Conservation (phyloP, 108 stramenopile genomes). For the Nitzschia putrida region DNA sequence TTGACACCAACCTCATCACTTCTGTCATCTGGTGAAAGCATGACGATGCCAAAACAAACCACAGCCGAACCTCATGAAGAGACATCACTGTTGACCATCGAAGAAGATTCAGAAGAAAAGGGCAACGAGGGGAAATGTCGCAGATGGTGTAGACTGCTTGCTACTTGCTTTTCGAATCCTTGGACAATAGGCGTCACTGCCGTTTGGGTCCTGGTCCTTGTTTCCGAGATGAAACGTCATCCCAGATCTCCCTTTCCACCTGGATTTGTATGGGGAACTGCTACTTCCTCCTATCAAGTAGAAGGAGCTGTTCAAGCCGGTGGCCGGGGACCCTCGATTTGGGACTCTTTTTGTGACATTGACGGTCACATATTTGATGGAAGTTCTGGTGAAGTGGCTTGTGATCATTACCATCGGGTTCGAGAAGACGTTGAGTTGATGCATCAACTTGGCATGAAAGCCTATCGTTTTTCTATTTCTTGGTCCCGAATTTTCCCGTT, state of each 20-base stretch:
- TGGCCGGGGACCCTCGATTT: conserved; percentile 85
- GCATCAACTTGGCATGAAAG: conserved; percentile 76
- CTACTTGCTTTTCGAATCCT: too few relatives aligned
- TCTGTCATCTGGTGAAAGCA: too few relatives aligned
- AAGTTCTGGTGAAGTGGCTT: conserved; percentile 82
- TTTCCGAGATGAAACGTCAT: too few relatives aligned
- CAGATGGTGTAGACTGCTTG: too few relatives aligned
- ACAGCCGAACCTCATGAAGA: too few relatives aligned
- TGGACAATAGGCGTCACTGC: too few relatives aligned
- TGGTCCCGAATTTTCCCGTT: conserved; percentile 89
- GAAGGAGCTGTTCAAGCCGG: conserved; percentile 84
- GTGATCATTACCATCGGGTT: conserved; percentile 90
- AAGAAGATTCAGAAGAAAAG: too few relatives aligned
- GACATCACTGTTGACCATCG: too few relatives aligned
- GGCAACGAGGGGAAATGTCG: too few relatives aligned
- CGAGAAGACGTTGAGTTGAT: conserved; percentile 82
- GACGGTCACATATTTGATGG: conserved; percentile 54
- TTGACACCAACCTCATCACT: too few relatives aligned
- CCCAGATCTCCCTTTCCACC: conserved; percentile 14
- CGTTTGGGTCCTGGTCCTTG: too few relatives aligned
- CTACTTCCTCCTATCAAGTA: conserved; percentile 89
- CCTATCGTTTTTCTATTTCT: conserved; percentile 91
- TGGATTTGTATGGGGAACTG: conserved; percentile 86
- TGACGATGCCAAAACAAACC: too few relatives aligned
- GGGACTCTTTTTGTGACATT: conserved; percentile 82